Evolutionary conservation across 331 rosid species (phyloP).

Genomic region (Quercus phellos): DNA sequence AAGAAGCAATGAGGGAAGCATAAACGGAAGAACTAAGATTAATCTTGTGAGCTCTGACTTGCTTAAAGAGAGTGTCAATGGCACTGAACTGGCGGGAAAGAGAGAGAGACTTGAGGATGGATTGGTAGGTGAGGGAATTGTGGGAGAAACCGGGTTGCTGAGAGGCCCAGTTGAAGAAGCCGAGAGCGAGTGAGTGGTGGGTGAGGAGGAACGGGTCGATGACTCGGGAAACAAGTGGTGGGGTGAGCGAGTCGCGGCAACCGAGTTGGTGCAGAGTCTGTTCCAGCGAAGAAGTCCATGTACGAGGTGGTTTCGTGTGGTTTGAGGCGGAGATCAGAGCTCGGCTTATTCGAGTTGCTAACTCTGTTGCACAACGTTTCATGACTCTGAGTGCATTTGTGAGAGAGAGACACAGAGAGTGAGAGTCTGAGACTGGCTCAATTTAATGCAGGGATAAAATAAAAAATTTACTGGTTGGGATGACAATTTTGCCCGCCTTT

Average conservation of each 20-base stretch:
- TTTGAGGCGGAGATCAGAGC: conserved; percentile 63
- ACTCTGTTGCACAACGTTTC: conserved; percentile 34
- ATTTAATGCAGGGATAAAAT: no score
- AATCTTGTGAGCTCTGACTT: conserved; percentile 43
- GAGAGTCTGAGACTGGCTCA: no score
- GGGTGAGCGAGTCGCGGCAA: conserved; percentile 57
- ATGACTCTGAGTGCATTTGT: background rate
- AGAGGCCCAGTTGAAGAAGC: conserved; percentile 94
- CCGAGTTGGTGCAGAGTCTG: conserved; percentile 56
- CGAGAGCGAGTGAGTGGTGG: conserved; percentile 80
- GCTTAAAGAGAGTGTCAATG: conserved; percentile 56
- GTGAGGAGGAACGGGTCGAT: conserved; percentile 78
- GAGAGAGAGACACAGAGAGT: no score
- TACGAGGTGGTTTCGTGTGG: conserved; percentile 35
- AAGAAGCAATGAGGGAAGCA: conserved; percentile 49
- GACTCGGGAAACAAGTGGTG: conserved; percentile 64
- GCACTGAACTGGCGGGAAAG: conserved; percentile 41
- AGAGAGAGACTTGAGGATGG: conserved; percentile 71
- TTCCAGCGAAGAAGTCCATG: conserved; percentile 73
- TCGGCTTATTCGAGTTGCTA: conserved; percentile 57
- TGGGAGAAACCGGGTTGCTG: conserved; percentile 78
- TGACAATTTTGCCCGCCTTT: no score
- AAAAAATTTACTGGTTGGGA: no score
- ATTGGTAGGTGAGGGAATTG: conserved; percentile 49
- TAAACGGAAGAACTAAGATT: conserved; percentile 44